phyloP scores from a whole-genome alignment of 495 filamentous ascomycete genomes.

The Daldinia vernicosa region DNA sequence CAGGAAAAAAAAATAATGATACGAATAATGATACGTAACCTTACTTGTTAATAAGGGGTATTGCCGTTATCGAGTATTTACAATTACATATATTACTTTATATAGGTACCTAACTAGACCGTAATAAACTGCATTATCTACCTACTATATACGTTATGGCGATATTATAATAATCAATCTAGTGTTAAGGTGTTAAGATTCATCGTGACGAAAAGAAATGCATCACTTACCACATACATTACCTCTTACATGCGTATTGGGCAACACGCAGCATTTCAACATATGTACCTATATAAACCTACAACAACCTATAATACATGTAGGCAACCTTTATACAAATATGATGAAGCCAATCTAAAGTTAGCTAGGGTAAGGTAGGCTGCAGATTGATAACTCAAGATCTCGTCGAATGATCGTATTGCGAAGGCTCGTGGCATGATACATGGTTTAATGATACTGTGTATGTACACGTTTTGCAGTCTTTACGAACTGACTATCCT shows the following conservation, averaged over 20 bases:
- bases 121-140: not conserved
- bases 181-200: constrained; percentile 8
- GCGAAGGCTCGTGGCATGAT: constrained; percentile 17
- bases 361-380: constrained; percentile 11
- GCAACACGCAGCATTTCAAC: constrained; percentile 7
- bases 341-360: constrained; percentile 16
- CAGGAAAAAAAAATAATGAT: constrained; percentile 18
- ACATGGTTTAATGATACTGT: constrained; percentile 4
- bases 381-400: constrained; percentile 15
- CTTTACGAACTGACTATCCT: constrained; percentile 11
- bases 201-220: constrained; percentile 3
- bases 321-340: not conserved
- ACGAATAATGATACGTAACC: constrained; percentile 22
- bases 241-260: not conserved
- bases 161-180: not conserved
- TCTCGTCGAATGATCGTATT: constrained; percentile 20
- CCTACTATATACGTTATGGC: not conserved
- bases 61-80: constrained; percentile 18
- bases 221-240: not conserved
- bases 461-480: not conserved
- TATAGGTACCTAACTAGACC: not conserved
- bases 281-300: not conserved
- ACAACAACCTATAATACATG: not conserved
- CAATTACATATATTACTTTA: not conserved
- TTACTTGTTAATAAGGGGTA: constrained; percentile 7